A percentile compares a stretch with the other conserved stretches of the same genome.
phyloP scores from a whole-genome alignment of 768 basidiomycete genomes.

The Leccinum ochraceum region DNA sequence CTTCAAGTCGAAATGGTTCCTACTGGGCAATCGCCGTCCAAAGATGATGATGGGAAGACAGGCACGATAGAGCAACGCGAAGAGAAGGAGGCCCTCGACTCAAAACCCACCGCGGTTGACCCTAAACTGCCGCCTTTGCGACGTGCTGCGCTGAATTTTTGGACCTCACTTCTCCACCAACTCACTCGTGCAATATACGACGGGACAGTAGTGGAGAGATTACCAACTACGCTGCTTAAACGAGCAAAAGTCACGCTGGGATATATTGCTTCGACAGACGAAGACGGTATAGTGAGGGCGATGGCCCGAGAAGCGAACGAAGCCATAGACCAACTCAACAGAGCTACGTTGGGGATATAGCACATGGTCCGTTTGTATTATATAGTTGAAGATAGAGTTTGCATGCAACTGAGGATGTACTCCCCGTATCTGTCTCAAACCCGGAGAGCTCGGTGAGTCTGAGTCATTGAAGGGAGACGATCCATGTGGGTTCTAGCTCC shows the following conservation, averaged over 20 bases:
- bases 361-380: background rate
- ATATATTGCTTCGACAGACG: conserved; percentile 72
- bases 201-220: conserved; percentile 10
- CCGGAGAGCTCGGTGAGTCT: conserved; percentile 59
- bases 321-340: conserved; percentile 50
- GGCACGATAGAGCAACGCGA: conserved; percentile 8
- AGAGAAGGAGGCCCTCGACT: conserved; percentile 41
- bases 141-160: conserved; percentile 84
- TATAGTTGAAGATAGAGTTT: background rate
- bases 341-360: conserved; percentile 40
- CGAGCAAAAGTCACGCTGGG: conserved; percentile 60
- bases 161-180: conserved; percentile 67
- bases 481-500: conserved; percentile 54
- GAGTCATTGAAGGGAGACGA: conserved; percentile 79
- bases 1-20: conserved; percentile 61
- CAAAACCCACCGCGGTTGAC: conserved; percentile 55
- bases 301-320: conserved; percentile 77
- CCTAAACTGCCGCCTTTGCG: conserved; percentile 78
- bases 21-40: conserved; percentile 13
- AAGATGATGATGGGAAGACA: conserved; percentile 18
- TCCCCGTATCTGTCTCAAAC: conserved; percentile 96
- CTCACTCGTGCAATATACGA: conserved; percentile 54
- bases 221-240: conserved; percentile 39
- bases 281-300: conserved; percentile 65
- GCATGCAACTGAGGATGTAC: conserved; percentile 18